Evolutionary conservation across 2,329 filamentous ascomycete genomes (phyloP), one percentile per base, ranked within the genome.

Genomic region (Orbilia brochopaga): DNA sequence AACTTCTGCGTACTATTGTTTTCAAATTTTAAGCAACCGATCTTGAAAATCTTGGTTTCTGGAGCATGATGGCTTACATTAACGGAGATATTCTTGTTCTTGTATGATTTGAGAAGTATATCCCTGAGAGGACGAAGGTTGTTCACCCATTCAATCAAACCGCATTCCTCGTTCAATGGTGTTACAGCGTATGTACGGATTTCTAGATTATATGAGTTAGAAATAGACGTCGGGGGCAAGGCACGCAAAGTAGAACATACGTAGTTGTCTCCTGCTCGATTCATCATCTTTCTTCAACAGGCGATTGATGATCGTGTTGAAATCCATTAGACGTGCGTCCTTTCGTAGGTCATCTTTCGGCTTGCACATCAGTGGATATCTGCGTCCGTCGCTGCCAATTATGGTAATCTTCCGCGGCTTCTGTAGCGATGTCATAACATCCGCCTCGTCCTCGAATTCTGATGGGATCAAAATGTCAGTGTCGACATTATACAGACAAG

Each of bases 131-230:
- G 95, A 79, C 93, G 95, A 75, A 99, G 87, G 7, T 94, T 94
- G 76, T 96, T 91, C 30, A 99, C 92, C 94, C 94, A 99, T 81
- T 99, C 94, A 76, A 99, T 96, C 74, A 96, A 89, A 69, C 94
- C 94, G 75, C 94, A 97, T 80, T 97, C 93, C 80, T 99, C 95
- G 78, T 96, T 97, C 53, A 99, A 83, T 1, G 94, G 95, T 2
- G 93, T 96, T 11, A 99, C 95, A 5, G 91, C 92, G 77, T 99
- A 99, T 0, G 94, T 99, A 78, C 92, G 92, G 80, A 99, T 96
- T 79, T 96, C 75, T 76, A 24, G 24, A 37, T 40, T 30, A n/a
- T 42, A 5, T 40, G 17, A 17, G n/a, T 53, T 79, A 80, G 52
- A 61, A 56, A 27, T 35, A 4, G 10, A 56, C 24, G 11, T 32